A percentile compares a stretch with the other conserved stretches of the same genome.
phyloP scores from a whole-genome alignment of 352 stramenopile species.

The Phytophthora hibernalis region DNA sequence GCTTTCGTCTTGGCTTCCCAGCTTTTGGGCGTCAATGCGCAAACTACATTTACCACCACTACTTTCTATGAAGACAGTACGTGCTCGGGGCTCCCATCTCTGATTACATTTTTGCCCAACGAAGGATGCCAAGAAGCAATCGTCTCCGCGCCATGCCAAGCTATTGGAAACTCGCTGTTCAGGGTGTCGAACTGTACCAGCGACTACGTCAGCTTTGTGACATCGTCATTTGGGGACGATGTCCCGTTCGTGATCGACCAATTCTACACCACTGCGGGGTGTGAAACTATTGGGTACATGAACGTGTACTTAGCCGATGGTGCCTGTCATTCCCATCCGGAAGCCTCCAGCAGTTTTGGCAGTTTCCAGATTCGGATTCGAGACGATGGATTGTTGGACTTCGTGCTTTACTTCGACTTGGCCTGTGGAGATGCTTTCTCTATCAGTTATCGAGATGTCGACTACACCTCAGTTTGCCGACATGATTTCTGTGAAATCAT shows the following conservation, averaged over 20 bases:
- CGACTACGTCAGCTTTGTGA: neutral
- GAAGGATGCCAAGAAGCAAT: neutral
- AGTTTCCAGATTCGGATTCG: neutral
- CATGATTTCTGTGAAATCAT: neutral
- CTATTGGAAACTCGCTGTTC: neutral
- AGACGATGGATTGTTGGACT: neutral
- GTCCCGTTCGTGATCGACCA: constrained; percentile 1
- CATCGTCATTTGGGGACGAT: neutral
- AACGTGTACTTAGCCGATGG: constrained; percentile 3
- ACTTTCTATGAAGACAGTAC: too few species aligned
- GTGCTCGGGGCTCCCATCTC: too few species aligned
- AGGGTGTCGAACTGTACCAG: neutral
- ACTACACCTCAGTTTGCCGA: neutral
- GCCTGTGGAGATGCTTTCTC: neutral
- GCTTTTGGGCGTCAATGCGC: too few species aligned
- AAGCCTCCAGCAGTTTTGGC: neutral
- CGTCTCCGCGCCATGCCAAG: neutral
- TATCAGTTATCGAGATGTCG: too few species aligned
- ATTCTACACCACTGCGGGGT: neutral
- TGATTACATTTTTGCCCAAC: too few species aligned
- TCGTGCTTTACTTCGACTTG: neutral
- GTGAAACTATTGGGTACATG: neutral
- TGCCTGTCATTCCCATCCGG: neutral
- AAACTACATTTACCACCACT: too few species aligned
- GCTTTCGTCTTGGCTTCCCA: too few species aligned